Conservation (phyloP, 371 early-diverging fungal species). For the Batkoa obscura region DNA sequence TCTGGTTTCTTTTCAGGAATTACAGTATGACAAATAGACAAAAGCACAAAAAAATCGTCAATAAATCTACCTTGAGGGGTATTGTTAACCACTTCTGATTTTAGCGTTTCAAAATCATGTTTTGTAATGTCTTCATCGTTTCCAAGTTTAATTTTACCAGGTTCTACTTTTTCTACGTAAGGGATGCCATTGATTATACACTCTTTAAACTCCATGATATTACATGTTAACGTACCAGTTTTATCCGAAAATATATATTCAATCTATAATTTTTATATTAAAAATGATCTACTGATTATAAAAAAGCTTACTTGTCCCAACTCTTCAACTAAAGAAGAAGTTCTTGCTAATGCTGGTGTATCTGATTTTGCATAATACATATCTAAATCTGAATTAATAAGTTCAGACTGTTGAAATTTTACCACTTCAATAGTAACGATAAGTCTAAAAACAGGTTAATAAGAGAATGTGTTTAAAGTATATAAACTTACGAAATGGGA, state of each 20-base stretch:
- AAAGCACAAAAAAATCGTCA: slow-evolving; percentile 50
- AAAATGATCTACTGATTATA: slow-evolving; percentile 15
- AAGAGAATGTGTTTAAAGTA: slow-evolving; percentile 37
- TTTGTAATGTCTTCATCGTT: slow-evolving; percentile 1
- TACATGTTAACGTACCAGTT: slow-evolving; percentile 94
- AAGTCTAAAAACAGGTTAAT: slow-evolving; percentile 66
- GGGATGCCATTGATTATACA: slow-evolving; percentile 58
- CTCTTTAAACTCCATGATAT: slow-evolving; percentile 87
- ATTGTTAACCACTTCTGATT: background rate
- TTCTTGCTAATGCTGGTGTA: slow-evolving; percentile 68
- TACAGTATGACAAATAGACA: slow-evolving; percentile 92
- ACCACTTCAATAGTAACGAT: slow-evolving; percentile 89
- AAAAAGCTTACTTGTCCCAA: slow-evolving; percentile 44
- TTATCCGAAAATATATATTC: slow-evolving; percentile 75
- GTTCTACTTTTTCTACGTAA: slow-evolving; percentile 56
- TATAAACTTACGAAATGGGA: slow-evolving; percentile 42
- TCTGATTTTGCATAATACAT: slow-evolving; percentile 43
- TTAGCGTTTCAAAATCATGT: background rate
- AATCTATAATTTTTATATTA: slow-evolving; percentile 17
- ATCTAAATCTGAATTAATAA: slow-evolving; percentile 53
- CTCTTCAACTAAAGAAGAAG: slow-evolving; percentile 83
- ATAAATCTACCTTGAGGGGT: background rate
- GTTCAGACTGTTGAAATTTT: slow-evolving; percentile 50
- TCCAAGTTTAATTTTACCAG: slow-evolving; percentile 22
- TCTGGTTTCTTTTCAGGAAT: slow-evolving; percentile 53